These are phyloP conservation scores for Cicer bijugum DNA, from an alignment of 306 rosid species.

Conservation along the genomic window DNA sequence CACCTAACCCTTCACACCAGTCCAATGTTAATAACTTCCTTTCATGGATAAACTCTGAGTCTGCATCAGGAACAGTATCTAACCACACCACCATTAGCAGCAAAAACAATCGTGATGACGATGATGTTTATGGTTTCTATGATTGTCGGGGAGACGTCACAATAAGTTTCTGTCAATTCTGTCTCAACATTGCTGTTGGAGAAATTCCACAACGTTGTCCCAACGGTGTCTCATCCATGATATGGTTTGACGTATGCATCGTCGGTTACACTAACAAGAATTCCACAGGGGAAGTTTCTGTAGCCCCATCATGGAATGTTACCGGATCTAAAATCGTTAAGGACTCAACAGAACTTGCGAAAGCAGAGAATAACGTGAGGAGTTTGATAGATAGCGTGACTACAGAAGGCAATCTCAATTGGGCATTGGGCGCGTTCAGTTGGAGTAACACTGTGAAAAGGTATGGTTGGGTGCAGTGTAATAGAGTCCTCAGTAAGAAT, in stretches of 20 bases:
- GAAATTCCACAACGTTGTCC: conserved; percentile 21
- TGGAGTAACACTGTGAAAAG: background rate
- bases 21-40: conserved; percentile 15
- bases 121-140: background rate
- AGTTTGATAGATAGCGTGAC: conserved; percentile 28
- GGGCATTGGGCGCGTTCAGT: background rate
- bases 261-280: conserved; percentile 24
- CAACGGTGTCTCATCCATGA: background rate
- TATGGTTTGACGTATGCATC: conserved; percentile 39
- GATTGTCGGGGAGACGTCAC: conserved; percentile 8
- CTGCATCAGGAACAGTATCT: background rate
- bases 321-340: background rate
- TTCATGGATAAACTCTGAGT: background rate
- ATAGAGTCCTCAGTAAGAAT: background rate
- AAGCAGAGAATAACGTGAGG: conserved; percentile 2
- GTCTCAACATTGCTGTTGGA: background rate
- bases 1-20: background rate
- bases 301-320: background rate
- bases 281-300: background rate
- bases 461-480: conserved; percentile 41
- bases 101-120: no score
- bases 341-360: background rate
- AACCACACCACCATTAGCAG: background rate
- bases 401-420: background rate
- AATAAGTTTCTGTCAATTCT: conserved; percentile 33